Evolutionary conservation across 352 stramenopile genomes (phyloP).

Genomic region (Globisporangium irregulare): DNA sequence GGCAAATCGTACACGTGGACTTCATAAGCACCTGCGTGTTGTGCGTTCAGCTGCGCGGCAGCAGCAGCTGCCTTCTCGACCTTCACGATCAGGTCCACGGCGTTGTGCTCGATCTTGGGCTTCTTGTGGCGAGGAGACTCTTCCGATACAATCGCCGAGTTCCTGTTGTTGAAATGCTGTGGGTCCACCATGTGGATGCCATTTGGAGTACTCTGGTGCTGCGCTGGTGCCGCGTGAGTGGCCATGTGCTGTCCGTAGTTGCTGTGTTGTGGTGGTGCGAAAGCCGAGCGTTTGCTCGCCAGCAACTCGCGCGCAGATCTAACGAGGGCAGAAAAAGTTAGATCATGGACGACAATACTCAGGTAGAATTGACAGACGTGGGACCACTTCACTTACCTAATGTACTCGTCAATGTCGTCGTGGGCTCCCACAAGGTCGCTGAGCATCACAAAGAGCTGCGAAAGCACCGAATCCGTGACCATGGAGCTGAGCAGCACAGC

Average conservation of each 20-base stretch:
- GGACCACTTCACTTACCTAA: slow-evolving; percentile 30
- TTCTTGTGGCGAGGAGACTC: slow-evolving; percentile 33
- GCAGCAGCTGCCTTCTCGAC: slow-evolving; percentile 34
- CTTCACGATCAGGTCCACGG: slow-evolving; percentile 39
- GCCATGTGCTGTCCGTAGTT: slow-evolving; percentile 4
- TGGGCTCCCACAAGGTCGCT: slow-evolving; percentile 32
- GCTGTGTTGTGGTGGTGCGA: slow-evolving; percentile 12
- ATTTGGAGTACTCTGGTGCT: not conserved
- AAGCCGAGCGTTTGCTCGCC: slow-evolving; percentile 29
- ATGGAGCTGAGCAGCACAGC: slow-evolving; percentile 56
- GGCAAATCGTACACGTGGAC: slow-evolving; percentile 69
- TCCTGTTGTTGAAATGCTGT: slow-evolving; percentile 16
- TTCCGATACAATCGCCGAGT: slow-evolving; percentile 10
- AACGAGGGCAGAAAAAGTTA: not conserved
- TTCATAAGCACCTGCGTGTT: slow-evolving; percentile 27
- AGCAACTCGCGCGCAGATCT: slow-evolving; percentile 42
- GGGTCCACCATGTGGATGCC: slow-evolving; percentile 20
- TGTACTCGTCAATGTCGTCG: slow-evolving; percentile 59
- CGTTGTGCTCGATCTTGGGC: slow-evolving; percentile 27
- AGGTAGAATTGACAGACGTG: too few species aligned
- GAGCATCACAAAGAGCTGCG: slow-evolving; percentile 40
- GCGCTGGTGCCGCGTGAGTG: not conserved
- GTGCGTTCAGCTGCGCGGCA: slow-evolving; percentile 6
- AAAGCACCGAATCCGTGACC: slow-evolving; percentile 28
- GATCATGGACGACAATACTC: too few species aligned